Percentiles rank a stretch among this genome's conserved stretches.
Evolutionary conservation across 129 eudicot genomes (phyloP).

Genomic region (Lactuca sativa): DNA sequence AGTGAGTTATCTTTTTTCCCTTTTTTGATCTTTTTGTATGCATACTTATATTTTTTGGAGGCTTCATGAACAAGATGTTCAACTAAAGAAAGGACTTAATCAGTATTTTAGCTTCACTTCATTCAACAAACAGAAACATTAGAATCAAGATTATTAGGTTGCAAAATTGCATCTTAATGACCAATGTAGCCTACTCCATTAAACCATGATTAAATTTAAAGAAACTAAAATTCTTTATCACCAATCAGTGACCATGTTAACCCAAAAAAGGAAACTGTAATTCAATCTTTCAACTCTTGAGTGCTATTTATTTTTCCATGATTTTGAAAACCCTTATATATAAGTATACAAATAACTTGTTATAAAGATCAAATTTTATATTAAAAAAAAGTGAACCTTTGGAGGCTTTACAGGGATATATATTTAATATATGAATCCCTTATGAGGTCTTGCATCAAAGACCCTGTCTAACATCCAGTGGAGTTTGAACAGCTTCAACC

Average conservation of each 20-base stretch:
- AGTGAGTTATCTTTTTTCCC: no score
- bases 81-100: neutral
- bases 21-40: no score
- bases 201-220: conserved; percentile 80
- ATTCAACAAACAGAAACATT: no score
- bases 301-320: no score
- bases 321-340: neutral
- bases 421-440: no score
- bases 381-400: conserved; percentile 55
- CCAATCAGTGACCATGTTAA: no score
- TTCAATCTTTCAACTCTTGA: conserved; percentile 3
- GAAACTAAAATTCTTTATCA: conserved; percentile 62
- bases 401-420: conserved; percentile 94
- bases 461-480: no score
- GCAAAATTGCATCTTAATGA: conserved; percentile 52
- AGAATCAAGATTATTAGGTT: conserved; percentile 31
- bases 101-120: conserved; percentile 39
- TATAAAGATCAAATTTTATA: neutral
- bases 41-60: no score
- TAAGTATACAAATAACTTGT: no score
- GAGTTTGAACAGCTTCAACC: no score
- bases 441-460: no score
- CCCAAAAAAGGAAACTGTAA: conserved; percentile 1
- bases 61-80: conserved; percentile 77
- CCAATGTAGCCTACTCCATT: conserved; percentile 84